Conservation (phyloP, 768 basidiomycete species). For the Mrakia gelida region DNA sequence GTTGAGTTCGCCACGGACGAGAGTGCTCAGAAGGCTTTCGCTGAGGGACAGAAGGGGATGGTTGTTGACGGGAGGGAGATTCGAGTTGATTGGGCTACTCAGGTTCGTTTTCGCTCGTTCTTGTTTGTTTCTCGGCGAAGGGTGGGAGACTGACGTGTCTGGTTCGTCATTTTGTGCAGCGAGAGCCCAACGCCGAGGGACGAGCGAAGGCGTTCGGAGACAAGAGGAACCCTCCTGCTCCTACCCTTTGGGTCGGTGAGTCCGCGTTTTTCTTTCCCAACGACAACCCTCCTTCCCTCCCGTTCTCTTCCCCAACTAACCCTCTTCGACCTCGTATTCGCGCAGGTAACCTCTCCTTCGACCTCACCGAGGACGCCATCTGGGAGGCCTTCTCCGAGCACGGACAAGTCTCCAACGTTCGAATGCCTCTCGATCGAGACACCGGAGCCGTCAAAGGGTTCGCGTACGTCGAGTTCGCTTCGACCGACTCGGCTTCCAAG, state of each 20-base stretch:
- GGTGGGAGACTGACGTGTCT: not conserved
- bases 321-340: too few relatives aligned
- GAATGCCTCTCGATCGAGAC: constrained; percentile 89
- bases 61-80: constrained; percentile 79
- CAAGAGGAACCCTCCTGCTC: constrained; percentile 52
- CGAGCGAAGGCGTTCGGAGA: constrained; percentile 33
- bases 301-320: too few relatives aligned
- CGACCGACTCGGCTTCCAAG: constrained; percentile 70
- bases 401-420: constrained; percentile 63
- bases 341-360: constrained; percentile 64
- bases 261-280: too few relatives aligned
- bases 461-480: constrained; percentile 90
- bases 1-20: constrained; percentile 74
- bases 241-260: constrained; percentile 71
- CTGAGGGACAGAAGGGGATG: constrained; percentile 43
- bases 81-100: constrained; percentile 74
- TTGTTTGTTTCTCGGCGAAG: not conserved
- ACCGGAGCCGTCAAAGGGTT: constrained; percentile 88
- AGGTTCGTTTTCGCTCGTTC: not conserved
- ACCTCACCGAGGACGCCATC: constrained; percentile 70
- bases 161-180: constrained; percentile 37
- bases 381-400: constrained; percentile 89
- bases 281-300: too few relatives aligned
- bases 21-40: constrained; percentile 47
- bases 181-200: constrained; percentile 40